Base-by-base conservation (phyloP, 208 protist genomes). In the Phytomonas sp. region DNA sequence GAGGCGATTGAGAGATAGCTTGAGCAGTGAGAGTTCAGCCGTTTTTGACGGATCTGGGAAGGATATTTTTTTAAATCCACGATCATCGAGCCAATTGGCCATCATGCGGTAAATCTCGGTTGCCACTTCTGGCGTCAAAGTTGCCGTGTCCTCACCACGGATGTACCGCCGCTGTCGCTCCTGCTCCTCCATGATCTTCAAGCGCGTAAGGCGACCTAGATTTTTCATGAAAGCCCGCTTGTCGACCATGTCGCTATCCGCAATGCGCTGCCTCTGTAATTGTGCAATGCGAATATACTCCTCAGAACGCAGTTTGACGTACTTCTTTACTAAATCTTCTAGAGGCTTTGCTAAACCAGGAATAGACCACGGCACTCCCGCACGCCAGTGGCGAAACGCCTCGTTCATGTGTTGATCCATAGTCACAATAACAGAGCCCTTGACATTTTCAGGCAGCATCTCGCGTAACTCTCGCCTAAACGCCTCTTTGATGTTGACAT, bases 191-290 rank as follows among this genome's bases (percentile, higher is more conserved):
- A 99, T 99, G 43, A 99, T 83, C 77, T 98, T 99, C 23, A 99
- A 92, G 34, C 99, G 93, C 30, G 98, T 99, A 28, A 99, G 88
- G 66, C 99, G 92, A 46, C 99, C 99, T 0, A 99, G 85, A 82
- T 99, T 99, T 89, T 99, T 99, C 87, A 99, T 99, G 81, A 97
- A 98, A n/a, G 99, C 98, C 33, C 98, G 99, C 78, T 99, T 99
- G 82, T 99, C 99, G 7, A 99, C 98, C 33, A 98, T 99, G 59
- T 98, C 98, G 43, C 98, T 99, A 56, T 98, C 91, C 8, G 91
- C 82, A 71, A 99, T 99, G 61, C 98, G 93, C 77, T 99, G 98
- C 34, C 99, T 90, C 74, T 99, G 99, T 79, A 99, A 99, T 83
- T 99, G 98, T 29, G 99, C 93, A 0, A 98, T 95, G 65, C 99